Evolutionary conservation across 306 rosid species (phyloP), one percentile per base, ranked within the genome.

Genomic region (Fragaria vesca): DNA sequence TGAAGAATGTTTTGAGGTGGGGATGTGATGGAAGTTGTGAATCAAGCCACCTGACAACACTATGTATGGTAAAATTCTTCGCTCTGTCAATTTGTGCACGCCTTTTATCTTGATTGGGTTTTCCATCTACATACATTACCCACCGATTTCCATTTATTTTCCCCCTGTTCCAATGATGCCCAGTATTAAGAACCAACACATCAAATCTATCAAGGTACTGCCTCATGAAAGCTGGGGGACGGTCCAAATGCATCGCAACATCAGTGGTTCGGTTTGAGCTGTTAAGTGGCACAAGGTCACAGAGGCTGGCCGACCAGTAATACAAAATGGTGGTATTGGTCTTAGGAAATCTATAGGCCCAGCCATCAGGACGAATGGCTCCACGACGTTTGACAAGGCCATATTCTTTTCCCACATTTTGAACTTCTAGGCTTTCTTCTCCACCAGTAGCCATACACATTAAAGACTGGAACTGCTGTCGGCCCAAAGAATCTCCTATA

Each of bases 101-200:
- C 82, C 71, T 87, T 73, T 78, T 85, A 70, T 91, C 89, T 72
- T 81, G 88, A 50, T 79, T 87, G 40, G 87, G 91, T 80, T 84
- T 87, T 80, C 96, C 98, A 71, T 88, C 80, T 28, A 81, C 93
- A 68, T 91, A 73, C 93, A 95, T 95, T 65, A 95, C 79, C 99
- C 98, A 96, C 73, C 89, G 80, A 82, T 93, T 93, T 52, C 82
- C 97, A 18, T 43, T 79, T 73, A 96, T 85, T 84, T 96, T 93
- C 60, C 96, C 96, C 77, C 91, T 83, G 85, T 95, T 91, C 98
- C 99, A 95, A 71, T 93, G 97, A 86, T 95, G 99, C 46, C 98
- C 98, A 5, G 99, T 93, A 76, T 95, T 95, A 50, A 95, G 93
- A 85, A 95, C 90, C 86, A 95, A 86, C 61, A 93, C 94, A 78